Base-by-base conservation (phyloP, 495 filamentous ascomycete species). In the Daldinia concentrica region DNA sequence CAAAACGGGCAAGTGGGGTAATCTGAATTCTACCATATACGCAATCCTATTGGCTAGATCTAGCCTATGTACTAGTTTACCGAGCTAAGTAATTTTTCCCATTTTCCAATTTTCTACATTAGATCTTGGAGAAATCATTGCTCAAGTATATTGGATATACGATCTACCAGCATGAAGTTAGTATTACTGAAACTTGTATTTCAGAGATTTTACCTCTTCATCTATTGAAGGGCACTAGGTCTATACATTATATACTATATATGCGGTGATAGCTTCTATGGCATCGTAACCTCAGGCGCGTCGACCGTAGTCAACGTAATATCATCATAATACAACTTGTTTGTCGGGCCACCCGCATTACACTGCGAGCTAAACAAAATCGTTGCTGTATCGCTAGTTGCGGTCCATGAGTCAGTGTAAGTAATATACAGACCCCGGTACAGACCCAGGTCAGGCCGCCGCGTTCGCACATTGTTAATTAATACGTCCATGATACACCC, bases 291-390 rank as follows among this genome's bases (percentile, higher is more conserved):
- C 50, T 52, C 11, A 6, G 50, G 50, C 50, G 24, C 50, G 9
- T 52, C 50, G 15, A 52, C 50, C 24, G 50, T 26, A 15, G 50
- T 52, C 26, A 52, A 52, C 24, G 50, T 52, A 52, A 52, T 11
- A 52, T 52, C 26, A 8, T 52, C 26, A 27, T 52, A 52, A 22
- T 45, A 45, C 24, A 52, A 8, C 15, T n/a, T 52, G 11, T 29
- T 27, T 19, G 22, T n/a, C 11, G 50, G 26, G 4, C 50, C 26
- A 19, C 50, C 50, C 4, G 50, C 15, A 6, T 15, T 22, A 11
- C 50, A 52, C 50, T 52, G 41, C 1, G 41, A 45, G 4, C 41
- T 45, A 17, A 45, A 45, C 41, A 45, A 3, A 19, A 45, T 45
- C 41, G 41, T 22, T 45, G 41, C 41, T 11, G 41, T 45, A 11